Evolutionary conservation across 2,329 filamentous ascomycete genomes (phyloP), one percentile per base, ranked within the genome.

Genomic region (Pseudogymnoascus sp.): DNA sequence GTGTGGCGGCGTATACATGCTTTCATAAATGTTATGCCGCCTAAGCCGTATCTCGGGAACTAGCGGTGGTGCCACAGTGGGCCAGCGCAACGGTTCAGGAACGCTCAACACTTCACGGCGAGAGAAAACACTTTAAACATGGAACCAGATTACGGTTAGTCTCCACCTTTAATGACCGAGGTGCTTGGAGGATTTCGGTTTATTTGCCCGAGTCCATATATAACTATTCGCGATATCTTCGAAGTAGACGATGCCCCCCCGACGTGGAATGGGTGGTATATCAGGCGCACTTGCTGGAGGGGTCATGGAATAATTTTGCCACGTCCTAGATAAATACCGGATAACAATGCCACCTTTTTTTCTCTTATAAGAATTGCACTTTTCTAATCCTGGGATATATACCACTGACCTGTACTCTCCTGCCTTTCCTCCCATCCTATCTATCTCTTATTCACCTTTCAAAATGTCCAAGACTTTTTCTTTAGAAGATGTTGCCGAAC

Each of bases 401-500:
- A 55, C 18, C 27, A 55, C 48, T 15, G 2, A 18, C n/a, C n/a
- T 33, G 27, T 10, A 18, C 29, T 21, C 48, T 15, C n/a, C 12
- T 55, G 10, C 4, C 27, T 12, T 18, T 55, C 27, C 27, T 52
- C 25, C 5, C 12, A 8, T n/a, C 40, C 21, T 6, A 18, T 31
- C 12, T 9, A 18, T 8, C 48, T 55, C 48, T 18, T 12, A 33
- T 9, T 33, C 29, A 12, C 31, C 9, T 39, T 7, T 60, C 12
- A 59, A 29, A n/a, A 64, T 64, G 61, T 42, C 42, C 58, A 63
- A 37, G 45, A 61, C 9, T 8, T 63, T 45, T 45, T 66, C 72
- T 55, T 65, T 71, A 31, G 75, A 74, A 62, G 74, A 81, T 52
- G 74, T 86, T 29, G 78, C 79, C 7, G 71, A 71, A 31, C 83